phyloP scores from a whole-genome alignment of 129 eudicot genomes.

The Flaveria linearis region DNA sequence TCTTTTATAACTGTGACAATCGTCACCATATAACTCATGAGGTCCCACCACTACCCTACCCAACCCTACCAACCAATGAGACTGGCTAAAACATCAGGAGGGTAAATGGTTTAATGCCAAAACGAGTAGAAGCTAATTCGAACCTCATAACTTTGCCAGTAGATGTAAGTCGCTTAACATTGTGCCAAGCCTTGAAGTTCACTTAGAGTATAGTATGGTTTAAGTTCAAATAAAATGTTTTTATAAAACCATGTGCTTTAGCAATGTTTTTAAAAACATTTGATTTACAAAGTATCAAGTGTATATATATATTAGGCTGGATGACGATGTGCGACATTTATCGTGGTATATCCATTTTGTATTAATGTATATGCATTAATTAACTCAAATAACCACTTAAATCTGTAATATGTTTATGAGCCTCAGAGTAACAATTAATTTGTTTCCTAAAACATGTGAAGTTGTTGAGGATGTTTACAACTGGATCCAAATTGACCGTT shows the following conservation, averaged over 20 bases:
- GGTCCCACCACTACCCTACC: too few species aligned
- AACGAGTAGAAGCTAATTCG: too few species aligned
- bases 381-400: background rate
- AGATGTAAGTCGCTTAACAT: too few species aligned
- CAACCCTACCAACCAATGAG: too few species aligned
- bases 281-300: background rate
- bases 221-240: background rate
- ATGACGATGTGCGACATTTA: background rate
- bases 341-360: too few species aligned
- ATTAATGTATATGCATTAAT: too few species aligned
- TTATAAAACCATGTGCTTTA: background rate
- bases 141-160: too few species aligned
- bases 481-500: background rate
- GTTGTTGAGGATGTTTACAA: slow-evolving; percentile 25
- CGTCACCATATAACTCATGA: too few species aligned
- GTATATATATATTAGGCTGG: background rate
- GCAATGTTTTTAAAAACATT: background rate
- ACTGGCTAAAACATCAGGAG: too few species aligned
- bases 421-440: background rate
- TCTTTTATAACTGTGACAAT: too few species aligned
- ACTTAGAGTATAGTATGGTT: background rate
- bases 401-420: background rate
- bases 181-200: too few species aligned
- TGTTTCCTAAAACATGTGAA: slow-evolving; percentile 38
- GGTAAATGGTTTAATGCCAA: too few species aligned